Evolutionary conservation across 495 filamentous ascomycete species (phyloP), one percentile per base, ranked within the genome.

Genomic region (Hypoxylon trugodes): DNA sequence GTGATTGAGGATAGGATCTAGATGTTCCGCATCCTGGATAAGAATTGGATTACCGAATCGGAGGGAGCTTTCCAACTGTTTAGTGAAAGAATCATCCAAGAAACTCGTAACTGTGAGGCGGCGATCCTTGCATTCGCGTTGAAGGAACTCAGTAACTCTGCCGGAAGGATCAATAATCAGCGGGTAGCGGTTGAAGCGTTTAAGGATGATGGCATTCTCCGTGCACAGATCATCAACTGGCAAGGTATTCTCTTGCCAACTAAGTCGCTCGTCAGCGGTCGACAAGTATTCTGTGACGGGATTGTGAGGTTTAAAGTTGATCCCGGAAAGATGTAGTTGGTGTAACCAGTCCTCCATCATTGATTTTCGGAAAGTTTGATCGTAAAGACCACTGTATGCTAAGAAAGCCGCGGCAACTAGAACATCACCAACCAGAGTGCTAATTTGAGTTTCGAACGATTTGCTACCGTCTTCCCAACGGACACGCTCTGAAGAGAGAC

Each of bases 221-320:
- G 95, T 99, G 80, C 96, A 98, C 24, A 99, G 86, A 70, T 99
- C 96, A 70, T 99, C 95, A n/a, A 97, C 96, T 7, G 95, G 95
- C 22, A 99, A 80, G n/a, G 89, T 89, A 73, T 97, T 88, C 52
- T 89, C 88, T 78, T 98, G 96, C 95, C 95, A 99, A 38, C 87
- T 84, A 32, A 98, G 84, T 58, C 96, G 86, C 76, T 98, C 93
- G 71, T 99, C 95, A 6, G 95, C 95, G 45, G 93, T 96, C 4
- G 95, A 99, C 28, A 99, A 83, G 71, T 97, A 98, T 72, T 98
- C 95, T 0, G 95, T 97, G 28, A 98, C 84, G 4, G 95, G 92
- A 69, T 98, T 98, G 70, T 91, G 91, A 56, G 88, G 82, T 79
- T 98, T 99, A 86, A 88, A 96, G 69, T 85, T 84, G 72, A 99